These are phyloP conservation scores for Dictyostelium brefeldianum DNA, from an alignment of 78 protist genomes.

Conservation along the genomic window DNA sequence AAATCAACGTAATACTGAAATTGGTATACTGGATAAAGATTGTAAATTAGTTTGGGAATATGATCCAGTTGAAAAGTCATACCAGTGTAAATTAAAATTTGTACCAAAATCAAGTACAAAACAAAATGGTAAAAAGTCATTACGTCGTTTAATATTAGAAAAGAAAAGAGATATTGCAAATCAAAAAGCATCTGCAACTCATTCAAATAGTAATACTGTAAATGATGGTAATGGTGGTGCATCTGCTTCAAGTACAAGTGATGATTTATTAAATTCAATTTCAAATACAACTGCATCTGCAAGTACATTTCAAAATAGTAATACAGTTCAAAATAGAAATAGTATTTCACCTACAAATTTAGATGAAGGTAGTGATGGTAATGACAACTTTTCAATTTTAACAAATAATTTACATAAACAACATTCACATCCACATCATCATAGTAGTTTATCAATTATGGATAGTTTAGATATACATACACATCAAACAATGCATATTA, in stretches of 20 bases:
- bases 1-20: not conserved
- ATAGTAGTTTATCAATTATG: not conserved
- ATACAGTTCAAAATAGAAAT: not conserved
- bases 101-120: not conserved
- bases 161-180: constrained; percentile 51
- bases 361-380: not conserved
- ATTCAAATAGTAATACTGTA: no score
- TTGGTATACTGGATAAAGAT: constrained; percentile 21
- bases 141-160: constrained; percentile 35
- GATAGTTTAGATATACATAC: not conserved
- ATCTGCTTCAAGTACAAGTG: not conserved
- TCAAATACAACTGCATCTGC: not conserved
- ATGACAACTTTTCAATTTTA: not conserved
- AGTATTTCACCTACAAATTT: not conserved
- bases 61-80: not conserved
- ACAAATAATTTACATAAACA: not conserved
- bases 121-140: not conserved
- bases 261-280: not conserved
- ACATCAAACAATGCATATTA: not conserved
- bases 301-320: no score
- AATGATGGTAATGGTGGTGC: no score
- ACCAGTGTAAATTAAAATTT: constrained; percentile 39
- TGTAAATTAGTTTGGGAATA: constrained; percentile 76
- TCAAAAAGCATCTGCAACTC: not conserved
- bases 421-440: not conserved